phyloP scores from a whole-genome alignment of 2,329 filamentous ascomycete genomes.

The Fusarium dimerum region DNA sequence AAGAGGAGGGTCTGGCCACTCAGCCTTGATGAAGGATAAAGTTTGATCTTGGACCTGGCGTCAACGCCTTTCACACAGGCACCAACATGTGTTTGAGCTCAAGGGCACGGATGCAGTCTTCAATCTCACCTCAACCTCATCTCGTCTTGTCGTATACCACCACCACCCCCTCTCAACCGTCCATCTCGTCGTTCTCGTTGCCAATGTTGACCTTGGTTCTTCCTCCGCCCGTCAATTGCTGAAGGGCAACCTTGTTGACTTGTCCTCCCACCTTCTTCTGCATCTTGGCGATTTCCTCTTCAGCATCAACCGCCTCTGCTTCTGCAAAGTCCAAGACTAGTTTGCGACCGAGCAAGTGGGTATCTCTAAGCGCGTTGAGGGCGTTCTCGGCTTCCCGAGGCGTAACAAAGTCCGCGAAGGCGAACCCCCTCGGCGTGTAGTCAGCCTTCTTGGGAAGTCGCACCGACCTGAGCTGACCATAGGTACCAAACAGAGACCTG shows the following conservation, averaged over 20 bases:
- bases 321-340: slow-evolving; percentile 91
- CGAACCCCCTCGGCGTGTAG: slow-evolving; percentile 84
- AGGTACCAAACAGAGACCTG: slow-evolving; percentile 79
- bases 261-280: slow-evolving; percentile 92
- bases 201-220: slow-evolving; percentile 88
- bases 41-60: not conserved
- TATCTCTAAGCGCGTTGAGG: slow-evolving; percentile 86
- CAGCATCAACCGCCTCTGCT: slow-evolving; percentile 84
- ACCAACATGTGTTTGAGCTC: no score
- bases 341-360: slow-evolving; percentile 86
- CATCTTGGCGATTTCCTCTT: slow-evolving; percentile 96
- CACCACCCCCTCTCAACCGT: slow-evolving; percentile 26
- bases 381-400: slow-evolving; percentile 87
- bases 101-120: slow-evolving; percentile 1
- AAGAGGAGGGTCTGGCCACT: not conserved
- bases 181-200: slow-evolving; percentile 64
- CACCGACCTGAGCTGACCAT: slow-evolving; percentile 89
- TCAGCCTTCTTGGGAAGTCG: slow-evolving; percentile 96
- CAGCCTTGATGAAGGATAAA: slow-evolving; percentile 29
- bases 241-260: slow-evolving; percentile 85
- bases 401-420: slow-evolving; percentile 94
- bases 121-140: not conserved
- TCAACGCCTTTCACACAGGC: no score
- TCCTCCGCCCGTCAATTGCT: slow-evolving; percentile 80
- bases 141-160: not conserved